Base-by-base conservation (phyloP, 2,329 filamentous ascomycete genomes). In the Thermochaetoides dissita region DNA sequence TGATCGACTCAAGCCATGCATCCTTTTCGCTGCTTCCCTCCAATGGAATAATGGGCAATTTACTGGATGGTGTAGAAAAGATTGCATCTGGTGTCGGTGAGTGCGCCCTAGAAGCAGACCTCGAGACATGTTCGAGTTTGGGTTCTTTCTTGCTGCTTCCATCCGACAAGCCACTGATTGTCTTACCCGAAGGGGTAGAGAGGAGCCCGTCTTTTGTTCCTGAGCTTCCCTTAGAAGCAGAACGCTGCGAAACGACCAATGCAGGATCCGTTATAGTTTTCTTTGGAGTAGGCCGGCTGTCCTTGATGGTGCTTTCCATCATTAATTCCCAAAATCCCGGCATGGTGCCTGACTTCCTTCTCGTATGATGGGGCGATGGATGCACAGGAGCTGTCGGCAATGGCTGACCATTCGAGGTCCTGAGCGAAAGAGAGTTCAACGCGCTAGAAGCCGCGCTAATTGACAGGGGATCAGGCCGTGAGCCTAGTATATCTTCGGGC, bases 361-460 rank as follows among this genome's bases (percentile, higher is more conserved):
- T 24, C 3, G 17, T 24, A 24, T 24, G 17, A 24, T 24, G 17
- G 17, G 17, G 17, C 17, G 17, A 24, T 24, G 17, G 17, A 5
- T 24, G 17, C 17, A 24, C 17, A 5, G 17, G 17, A 24, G 17
- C 17, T 24, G 17, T 24, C 17, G 17, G 17, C 17, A 5, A 24
- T 24, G 17, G 17, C 17, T 24, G 17, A 24, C 17, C 17, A 24
- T 24, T 24, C 17, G 17, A 24, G 17, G 17, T 24, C 48, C 43
- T 55, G 50, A 50, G 32, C 6, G 39, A 38, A 49, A 58, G 46
- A 8, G 63, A 59, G 35, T 58, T 67, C 6, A 76, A 49, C 6
- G 72, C 72, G 50, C 69, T 76, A 6, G 72, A 73, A 10, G 72
- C 72, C 35, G 72, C 72, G 39, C 68, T 73, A 9, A 76, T 54